These are phyloP conservation scores for Petunia axillaris DNA, from an alignment of 257 asterid species.

Conservation along the genomic window DNA sequence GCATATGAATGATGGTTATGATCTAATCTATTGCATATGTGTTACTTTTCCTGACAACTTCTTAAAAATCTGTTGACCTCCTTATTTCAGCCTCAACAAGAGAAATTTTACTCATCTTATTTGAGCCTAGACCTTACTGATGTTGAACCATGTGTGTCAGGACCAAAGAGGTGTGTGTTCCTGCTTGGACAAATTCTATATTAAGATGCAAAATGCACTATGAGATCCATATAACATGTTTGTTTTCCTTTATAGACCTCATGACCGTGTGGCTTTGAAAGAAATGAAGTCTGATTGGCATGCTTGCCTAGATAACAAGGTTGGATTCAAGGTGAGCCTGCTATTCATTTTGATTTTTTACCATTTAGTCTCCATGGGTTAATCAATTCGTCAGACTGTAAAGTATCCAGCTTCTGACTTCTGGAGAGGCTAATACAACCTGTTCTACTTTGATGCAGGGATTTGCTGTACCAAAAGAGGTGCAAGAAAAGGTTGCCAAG, in stretches of 20 bases:
- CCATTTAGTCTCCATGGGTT: slow-evolving; percentile 16
- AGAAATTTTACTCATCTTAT: slow-evolving; percentile 74
- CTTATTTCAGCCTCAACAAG: slow-evolving; percentile 80
- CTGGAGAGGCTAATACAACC: slow-evolving; percentile 13
- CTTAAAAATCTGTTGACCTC: not conserved
- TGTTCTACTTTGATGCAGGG: slow-evolving; percentile 53
- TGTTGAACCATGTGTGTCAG: slow-evolving; percentile 88
- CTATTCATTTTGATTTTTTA: slow-evolving; percentile 22
- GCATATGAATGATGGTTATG: not conserved
- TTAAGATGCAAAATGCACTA: not conserved
- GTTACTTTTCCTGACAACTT: not conserved
- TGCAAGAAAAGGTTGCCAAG: slow-evolving; percentile 74
- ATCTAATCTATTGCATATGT: not conserved
- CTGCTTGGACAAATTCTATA: slow-evolving; percentile 5
- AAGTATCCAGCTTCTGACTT: slow-evolving; percentile 11
- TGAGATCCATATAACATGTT: not conserved
- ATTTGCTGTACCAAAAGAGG: slow-evolving; percentile 87
- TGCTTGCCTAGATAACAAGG: slow-evolving; percentile 86
- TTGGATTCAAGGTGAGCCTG: slow-evolving; percentile 84
- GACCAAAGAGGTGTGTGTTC: slow-evolving; percentile 77
- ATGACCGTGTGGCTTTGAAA: slow-evolving; percentile 84
- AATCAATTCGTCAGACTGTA: slow-evolving; percentile 10
- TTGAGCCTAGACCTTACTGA: slow-evolving; percentile 67
- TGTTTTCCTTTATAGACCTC: slow-evolving; percentile 63
- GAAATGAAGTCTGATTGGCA: slow-evolving; percentile 96